Evolutionary conservation across 2,329 filamentous ascomycete species (phyloP).

Genomic region (Monilinia aucupariae): DNA sequence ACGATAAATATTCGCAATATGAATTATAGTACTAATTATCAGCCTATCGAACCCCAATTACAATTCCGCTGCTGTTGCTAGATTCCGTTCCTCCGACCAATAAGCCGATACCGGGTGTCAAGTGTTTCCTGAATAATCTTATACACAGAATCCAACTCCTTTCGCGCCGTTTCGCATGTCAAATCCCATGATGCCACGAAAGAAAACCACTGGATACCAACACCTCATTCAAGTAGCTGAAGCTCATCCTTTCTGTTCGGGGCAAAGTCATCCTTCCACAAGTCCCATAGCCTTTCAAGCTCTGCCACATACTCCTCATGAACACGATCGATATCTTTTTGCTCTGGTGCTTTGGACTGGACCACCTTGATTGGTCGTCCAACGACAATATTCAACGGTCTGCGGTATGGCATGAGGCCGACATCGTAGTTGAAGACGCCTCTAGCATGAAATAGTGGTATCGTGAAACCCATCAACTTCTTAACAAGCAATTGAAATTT

Average conservation of each 20-base stretch:
- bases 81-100: neutral
- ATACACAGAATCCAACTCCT: neutral
- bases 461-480: constrained; percentile 82
- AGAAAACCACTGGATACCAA: neutral
- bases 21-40: neutral
- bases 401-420: constrained; percentile 88
- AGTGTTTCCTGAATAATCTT: neutral
- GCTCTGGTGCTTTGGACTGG: constrained; percentile 57
- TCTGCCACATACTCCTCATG: constrained; percentile 75
- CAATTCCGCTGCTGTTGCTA: neutral
- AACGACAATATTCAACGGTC: constrained; percentile 83
- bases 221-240: constrained; percentile 53
- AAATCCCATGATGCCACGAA: neutral
- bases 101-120: neutral
- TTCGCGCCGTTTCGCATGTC: neutral
- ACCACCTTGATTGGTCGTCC: constrained; percentile 72
- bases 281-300: constrained; percentile 66
- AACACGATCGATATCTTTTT: constrained; percentile 71
- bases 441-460: constrained; percentile 82
- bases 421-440: constrained; percentile 98
- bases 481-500: constrained; percentile 79
- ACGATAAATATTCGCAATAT: neutral
- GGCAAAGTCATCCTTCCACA: constrained; percentile 73
- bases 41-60: neutral
- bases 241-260: constrained; percentile 57